Base-by-base conservation (phyloP, 495 filamentous ascomycete genomes). In the Talaromyces proteolyticus region DNA sequence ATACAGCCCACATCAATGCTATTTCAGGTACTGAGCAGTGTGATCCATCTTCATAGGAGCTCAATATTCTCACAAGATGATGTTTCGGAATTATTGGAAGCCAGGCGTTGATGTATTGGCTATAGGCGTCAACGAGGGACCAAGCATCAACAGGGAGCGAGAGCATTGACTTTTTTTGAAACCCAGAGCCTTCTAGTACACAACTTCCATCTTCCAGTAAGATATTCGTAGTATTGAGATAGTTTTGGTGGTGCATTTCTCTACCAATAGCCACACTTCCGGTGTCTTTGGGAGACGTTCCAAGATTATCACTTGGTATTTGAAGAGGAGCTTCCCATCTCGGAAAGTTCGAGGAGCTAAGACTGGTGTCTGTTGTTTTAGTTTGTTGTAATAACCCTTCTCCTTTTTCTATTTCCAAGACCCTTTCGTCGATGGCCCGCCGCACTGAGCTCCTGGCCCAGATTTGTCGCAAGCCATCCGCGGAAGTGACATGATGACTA, bases 61-160 rank as follows among this genome's bases (percentile, higher is more conserved):
- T 66, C 49, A 75, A 76, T 19, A 70, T 67, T 29, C 74, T 72
- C 24, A 81, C 63, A 14, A 88, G 65, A 50, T 80, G 78, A 53
- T 86, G 79, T 55, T 86, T 87, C 51, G 87, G 82, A 20, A 82
- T 65, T 43, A 89, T 85, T 4, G 86, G 86, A 29, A 88, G 76
- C 85, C 85, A 89, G 21, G 73, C 77, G 60, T 87, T 81, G 0
- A 85, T 88, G 53, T 85, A 87, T 8, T 83, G 79, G 56, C 87
- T 87, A 59, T 87, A 87, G 3, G 86, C 74, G 51, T 89, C 84
- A 22, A 89, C 67, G 6, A 89, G 68, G 62, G 85, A 44, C 29
- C 29, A 34, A 34, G 29, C 29, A 34, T 34, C 29, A 14, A 34
- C 14, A 10, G 29, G 29, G 29, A 34, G 8, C 8, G 29, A 34